Conservation (phyloP, 179 eudicot genomes). For the Corrigiola litoralis region DNA sequence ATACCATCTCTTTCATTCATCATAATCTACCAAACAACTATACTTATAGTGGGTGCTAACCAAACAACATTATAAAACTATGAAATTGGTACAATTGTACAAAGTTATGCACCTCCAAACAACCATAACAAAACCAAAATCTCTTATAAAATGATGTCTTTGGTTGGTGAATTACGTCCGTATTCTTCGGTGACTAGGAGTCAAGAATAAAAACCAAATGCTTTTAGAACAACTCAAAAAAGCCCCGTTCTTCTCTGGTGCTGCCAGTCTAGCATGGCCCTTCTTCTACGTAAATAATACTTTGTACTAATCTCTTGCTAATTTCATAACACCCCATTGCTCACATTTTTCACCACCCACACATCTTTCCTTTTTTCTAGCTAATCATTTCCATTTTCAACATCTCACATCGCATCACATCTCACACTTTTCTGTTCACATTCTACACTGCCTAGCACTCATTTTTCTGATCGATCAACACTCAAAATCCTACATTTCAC, state of each 20-base stretch:
- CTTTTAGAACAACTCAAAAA: constrained; percentile 20
- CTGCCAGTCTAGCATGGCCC: constrained; percentile 28
- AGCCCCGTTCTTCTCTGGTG: constrained; percentile 14
- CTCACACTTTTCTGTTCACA: not conserved
- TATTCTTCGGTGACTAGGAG: constrained; percentile 18
- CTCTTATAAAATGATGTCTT: not conserved
- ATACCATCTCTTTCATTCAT: too few relatives aligned
- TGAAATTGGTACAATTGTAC: not conserved
- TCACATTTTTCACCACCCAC: constrained; percentile 25
- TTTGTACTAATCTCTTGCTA: not conserved
- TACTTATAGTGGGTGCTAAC: not conserved
- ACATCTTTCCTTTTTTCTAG: constrained; percentile 25
- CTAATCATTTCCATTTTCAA: constrained; percentile 20
- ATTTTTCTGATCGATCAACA: not conserved
- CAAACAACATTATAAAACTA: not conserved
- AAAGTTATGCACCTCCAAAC: not conserved
- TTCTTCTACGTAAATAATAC: constrained; percentile 6
- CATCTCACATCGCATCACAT: not conserved
- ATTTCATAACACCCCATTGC: not conserved
- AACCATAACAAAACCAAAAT: not conserved
- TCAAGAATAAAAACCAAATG: constrained; percentile 19
- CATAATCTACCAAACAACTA: constrained; percentile 20
- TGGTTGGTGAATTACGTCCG: constrained; percentile 5
- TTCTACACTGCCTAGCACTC: not conserved
- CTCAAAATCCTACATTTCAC: not conserved